Conservation (phyloP, 139 green algal species). For the Gonium pectorale region DNA sequence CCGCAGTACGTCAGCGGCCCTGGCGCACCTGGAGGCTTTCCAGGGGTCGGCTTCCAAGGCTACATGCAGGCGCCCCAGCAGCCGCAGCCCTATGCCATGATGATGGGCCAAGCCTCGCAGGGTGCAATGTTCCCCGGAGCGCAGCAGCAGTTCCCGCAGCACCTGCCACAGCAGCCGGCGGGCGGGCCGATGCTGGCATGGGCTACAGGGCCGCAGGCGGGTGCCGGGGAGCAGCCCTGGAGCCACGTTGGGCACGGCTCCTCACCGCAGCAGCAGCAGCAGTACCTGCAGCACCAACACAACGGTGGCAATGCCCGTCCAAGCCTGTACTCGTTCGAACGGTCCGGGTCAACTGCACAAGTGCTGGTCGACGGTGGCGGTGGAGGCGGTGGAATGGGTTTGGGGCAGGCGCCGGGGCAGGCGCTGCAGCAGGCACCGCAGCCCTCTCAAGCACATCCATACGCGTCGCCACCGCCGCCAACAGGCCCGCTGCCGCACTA, state of each 20-base stretch:
- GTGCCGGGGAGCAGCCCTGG: too few species aligned
- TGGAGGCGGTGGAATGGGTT: not conserved
- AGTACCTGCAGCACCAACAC: not conserved
- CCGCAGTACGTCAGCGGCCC: constrained; percentile 33
- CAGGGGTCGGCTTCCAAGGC: not conserved
- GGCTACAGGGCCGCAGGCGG: not conserved
- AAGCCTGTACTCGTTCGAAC: constrained; percentile 30
- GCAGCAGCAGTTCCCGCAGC: constrained; percentile 4
- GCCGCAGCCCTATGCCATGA: not conserved
- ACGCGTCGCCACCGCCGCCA: constrained; percentile 9
- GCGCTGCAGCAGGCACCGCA: constrained; percentile 7
- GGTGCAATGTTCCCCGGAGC: not conserved
- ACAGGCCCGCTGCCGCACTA: constrained; percentile 41
- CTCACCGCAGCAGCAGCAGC: not conserved
- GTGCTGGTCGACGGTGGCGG: not conserved
- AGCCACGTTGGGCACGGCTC: too few species aligned
- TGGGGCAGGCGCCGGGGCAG: not conserved
- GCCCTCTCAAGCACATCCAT: not conserved
- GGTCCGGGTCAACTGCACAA: not conserved
- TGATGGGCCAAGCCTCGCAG: not conserved
- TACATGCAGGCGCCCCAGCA: constrained; percentile 19
- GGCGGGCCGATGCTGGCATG: constrained; percentile 8
- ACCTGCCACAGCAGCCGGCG: not conserved
- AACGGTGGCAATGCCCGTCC: not conserved
- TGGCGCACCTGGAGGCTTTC: not conserved